Conservation (phyloP, 2,329 filamentous ascomycete species). For the Aspergillus flavus region DNA sequence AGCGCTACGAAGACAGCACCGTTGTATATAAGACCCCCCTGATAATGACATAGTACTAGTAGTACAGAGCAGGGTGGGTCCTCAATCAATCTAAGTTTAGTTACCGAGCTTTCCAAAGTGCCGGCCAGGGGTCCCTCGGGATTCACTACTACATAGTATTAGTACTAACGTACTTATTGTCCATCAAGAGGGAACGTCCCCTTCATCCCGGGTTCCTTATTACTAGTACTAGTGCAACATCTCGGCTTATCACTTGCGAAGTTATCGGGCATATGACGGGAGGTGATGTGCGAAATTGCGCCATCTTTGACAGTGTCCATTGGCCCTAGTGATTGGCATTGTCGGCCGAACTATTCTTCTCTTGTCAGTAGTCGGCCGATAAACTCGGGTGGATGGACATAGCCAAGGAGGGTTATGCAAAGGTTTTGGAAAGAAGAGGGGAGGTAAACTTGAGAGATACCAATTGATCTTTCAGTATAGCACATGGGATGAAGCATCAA, state of each 20-base stretch:
- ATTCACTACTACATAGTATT: not conserved
- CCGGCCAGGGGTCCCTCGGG: not conserved
- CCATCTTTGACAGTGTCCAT: constrained; percentile 33
- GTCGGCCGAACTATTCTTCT: constrained; percentile 27
- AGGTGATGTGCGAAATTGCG: constrained; percentile 32
- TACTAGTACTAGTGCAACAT: not conserved
- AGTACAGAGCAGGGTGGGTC: not conserved
- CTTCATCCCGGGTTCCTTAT: too few relatives aligned
- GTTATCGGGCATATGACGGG: constrained; percentile 8
- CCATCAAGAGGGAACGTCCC: constrained; percentile 4
- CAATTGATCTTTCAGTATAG: not conserved
- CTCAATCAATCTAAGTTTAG: not conserved
- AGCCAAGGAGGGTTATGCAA: not conserved
- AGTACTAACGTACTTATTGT: not conserved
- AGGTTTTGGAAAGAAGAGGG: not conserved
- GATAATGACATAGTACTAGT: not conserved
- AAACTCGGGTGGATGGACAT: constrained; percentile 13
- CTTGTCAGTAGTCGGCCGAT: constrained; percentile 27
- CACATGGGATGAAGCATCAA: not conserved
- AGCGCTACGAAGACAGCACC: not conserved
- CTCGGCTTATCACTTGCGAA: not conserved
- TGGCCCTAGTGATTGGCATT: constrained; percentile 25
- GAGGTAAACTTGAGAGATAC: not conserved
- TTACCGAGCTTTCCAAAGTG: not conserved
- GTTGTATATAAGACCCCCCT: constrained; percentile 3